These are phyloP conservation scores for Mediolabrus comicus DNA, from an alignment of 108 stramenopile species.

Conservation along the genomic window DNA sequence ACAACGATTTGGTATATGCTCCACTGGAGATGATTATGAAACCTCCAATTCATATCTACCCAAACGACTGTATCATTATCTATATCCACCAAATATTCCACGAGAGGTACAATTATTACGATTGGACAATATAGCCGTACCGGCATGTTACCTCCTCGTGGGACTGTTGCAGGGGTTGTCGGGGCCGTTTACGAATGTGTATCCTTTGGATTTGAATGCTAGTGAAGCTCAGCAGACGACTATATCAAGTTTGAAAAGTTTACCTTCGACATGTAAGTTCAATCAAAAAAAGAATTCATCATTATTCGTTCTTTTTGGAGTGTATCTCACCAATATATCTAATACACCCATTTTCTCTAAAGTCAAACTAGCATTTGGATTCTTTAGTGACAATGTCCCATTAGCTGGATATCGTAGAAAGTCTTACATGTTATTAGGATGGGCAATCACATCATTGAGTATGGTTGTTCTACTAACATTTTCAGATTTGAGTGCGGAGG, in stretches of 20 bases:
- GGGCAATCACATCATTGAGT: constrained; percentile 57
- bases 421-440: constrained; percentile 80
- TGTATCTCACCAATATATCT: not conserved
- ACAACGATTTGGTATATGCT: not conserved
- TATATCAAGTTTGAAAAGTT: constrained; percentile 54
- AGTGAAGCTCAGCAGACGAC: constrained; percentile 83
- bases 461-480: constrained; percentile 51
- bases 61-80: constrained; percentile 27
- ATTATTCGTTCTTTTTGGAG: no score
- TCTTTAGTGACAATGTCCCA: constrained; percentile 72
- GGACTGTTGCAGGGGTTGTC: constrained; percentile 74
- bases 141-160: constrained; percentile 78
- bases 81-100: constrained; percentile 75
- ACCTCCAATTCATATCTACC: constrained; percentile 16
- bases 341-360: not conserved
- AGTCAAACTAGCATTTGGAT: constrained; percentile 82
- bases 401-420: constrained; percentile 73
- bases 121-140: constrained; percentile 79
- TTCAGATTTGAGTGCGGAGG: constrained; percentile 48
- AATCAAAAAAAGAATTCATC: no score
- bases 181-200: constrained; percentile 78
- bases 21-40: constrained; percentile 33
- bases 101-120: constrained; percentile 69
- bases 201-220: constrained; percentile 76
- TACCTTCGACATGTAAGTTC: constrained; percentile 71